Evolutionary conservation across 164 flowering plant species (phyloP).

Genomic region (Kalanchoe fedtschenkoi): DNA sequence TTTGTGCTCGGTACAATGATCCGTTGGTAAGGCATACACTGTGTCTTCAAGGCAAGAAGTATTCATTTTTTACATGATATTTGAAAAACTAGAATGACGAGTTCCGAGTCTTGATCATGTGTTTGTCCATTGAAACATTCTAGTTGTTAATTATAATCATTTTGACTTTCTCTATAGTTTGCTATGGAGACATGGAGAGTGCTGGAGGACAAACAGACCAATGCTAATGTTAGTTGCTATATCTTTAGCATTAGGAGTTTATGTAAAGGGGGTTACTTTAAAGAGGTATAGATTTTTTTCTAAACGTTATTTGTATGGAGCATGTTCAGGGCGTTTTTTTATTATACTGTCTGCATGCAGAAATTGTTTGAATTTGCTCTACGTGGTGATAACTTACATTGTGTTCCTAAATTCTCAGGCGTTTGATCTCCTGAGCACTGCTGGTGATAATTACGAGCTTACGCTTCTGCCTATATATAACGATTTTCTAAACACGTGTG

Average conservation of each 20-base stretch:
- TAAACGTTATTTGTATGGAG: background rate
- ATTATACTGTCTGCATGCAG: background rate
- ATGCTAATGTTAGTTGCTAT: constrained; percentile 25
- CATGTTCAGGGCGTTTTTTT: background rate
- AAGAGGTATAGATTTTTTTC: constrained; percentile 43
- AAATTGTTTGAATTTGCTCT: background rate
- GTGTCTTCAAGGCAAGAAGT: background rate
- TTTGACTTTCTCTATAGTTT: constrained; percentile 42
- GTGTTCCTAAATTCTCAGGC: background rate
- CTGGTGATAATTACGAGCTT: background rate
- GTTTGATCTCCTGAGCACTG: background rate
- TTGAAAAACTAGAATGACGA: background rate
- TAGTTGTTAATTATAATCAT: background rate
- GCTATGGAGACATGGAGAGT: constrained; percentile 70
- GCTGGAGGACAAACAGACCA: constrained; percentile 46
- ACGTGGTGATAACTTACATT: background rate
- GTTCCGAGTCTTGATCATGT: no score
- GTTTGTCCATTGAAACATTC: background rate
- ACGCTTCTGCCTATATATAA: constrained; percentile 1
- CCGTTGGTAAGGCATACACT: constrained; percentile 43
- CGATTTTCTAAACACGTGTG: background rate
- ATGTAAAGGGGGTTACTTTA: constrained; percentile 64
- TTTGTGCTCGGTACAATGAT: constrained; percentile 65
- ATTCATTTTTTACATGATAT: background rate
- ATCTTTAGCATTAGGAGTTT: constrained; percentile 44